These are phyloP conservation scores for Firmiana major DNA, from an alignment of 345 rosid genomes.

Conservation along the genomic window DNA sequence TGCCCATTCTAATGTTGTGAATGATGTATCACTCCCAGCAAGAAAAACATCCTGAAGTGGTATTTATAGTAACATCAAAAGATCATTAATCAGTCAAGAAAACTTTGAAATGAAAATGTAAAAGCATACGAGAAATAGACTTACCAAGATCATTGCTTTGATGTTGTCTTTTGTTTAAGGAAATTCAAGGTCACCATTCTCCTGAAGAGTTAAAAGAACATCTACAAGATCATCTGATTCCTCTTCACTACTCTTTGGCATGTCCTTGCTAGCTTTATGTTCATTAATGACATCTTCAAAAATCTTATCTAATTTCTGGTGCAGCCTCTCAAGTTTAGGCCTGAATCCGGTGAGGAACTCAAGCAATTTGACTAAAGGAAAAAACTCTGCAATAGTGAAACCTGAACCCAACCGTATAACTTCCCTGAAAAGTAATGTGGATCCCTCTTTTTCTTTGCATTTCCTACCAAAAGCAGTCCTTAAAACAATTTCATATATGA, in stretches of 20 bases:
- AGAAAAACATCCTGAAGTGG: background rate
- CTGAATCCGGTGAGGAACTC: background rate
- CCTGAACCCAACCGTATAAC: background rate
- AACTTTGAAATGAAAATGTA: background rate
- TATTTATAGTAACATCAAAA: background rate
- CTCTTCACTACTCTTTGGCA: background rate
- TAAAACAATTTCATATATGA: background rate
- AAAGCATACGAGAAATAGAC: background rate
- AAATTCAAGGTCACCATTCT: constrained; percentile 2
- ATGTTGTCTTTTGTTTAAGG: constrained; percentile 1
- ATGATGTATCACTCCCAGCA: constrained; percentile 4
- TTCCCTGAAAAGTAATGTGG: background rate
- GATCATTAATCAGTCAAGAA: background rate
- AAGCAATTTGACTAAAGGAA: background rate
- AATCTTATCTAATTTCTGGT: constrained; percentile 8
- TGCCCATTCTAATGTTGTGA: constrained; percentile 2
- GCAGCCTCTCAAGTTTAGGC: background rate
- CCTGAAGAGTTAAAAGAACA: constrained; percentile 12
- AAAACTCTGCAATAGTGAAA: constrained; percentile 20
- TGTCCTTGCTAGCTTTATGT: constrained; percentile 6
- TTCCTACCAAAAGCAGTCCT: background rate
- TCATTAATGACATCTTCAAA: constrained; percentile 22
- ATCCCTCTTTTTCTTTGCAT: background rate
- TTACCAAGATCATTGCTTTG: constrained; percentile 1
- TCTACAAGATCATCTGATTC: background rate